Base-by-base conservation (phyloP, 805 yeast genomes). In the Suhomyces pyralidae region DNA sequence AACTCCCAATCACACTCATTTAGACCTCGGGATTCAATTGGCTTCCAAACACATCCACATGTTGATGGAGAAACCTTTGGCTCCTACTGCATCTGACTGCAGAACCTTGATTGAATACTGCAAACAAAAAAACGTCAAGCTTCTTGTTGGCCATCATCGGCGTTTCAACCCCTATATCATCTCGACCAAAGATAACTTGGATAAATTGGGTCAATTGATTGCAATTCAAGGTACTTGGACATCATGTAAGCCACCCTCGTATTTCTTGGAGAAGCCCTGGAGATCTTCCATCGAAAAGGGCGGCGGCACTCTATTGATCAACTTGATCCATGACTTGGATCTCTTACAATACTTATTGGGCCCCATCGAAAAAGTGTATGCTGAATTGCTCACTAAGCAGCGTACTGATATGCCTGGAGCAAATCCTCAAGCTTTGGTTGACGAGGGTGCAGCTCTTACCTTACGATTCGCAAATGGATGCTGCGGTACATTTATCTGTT, bases 181-280 rank as follows among this genome's bases (percentile, higher is more conserved):
- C 17, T 63, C 67, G 26, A 63, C 74, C 20, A 70, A 69, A 54
- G 60, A 63, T 28, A 62, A 63, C 49, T 55, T 73, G 44, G 43
- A 51, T 14, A 61, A 58, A 36, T 60, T 71, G 19, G 78, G 77
- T 7, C 58, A 63, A 1, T 54, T 69, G 10, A 60, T 73, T 19
- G 78, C 74, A 1, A 56, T 73, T 7, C 77, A 73, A 54, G 78
- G 78, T 2, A 59, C 70, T 2, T 73, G 78, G 78, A 58, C 71
- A 20, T 63, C 71, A 34, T 59, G 63, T 38, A 73, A 73, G 53
- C 71, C 71, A 12, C 62, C 68, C n/a, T 50, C 60, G n/a, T 73
- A 73, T 57, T 73, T 65, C 46, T 53, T 56, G 15, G 65, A 58
- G 19, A 60, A 67, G 20, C 68, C 69, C 2, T 73, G 78, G 78